Conservation (phyloP, 2,329 filamentous ascomycete genomes). For the Stachybotrys echinatus region DNA sequence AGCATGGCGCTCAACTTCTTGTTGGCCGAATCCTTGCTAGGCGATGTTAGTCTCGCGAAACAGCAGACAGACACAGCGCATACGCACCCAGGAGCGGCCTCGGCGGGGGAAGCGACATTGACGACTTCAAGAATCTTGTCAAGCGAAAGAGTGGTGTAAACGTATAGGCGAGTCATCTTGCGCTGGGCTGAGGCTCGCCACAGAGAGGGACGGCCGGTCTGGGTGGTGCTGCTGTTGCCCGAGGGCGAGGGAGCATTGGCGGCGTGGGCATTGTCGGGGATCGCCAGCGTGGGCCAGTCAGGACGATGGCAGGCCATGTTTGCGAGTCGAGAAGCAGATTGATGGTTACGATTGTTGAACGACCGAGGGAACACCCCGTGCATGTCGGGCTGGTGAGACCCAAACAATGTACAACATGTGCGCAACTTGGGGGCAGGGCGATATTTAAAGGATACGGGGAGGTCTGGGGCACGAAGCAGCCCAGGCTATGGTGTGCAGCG, state of each 20-base stretch:
- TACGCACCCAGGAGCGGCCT: slow-evolving; percentile 18
- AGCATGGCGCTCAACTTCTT: slow-evolving; percentile 52
- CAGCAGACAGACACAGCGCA: neutral
- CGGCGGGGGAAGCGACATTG: slow-evolving; percentile 31
- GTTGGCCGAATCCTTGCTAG: slow-evolving; percentile 51
- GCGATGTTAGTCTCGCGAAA: slow-evolving; percentile 3
- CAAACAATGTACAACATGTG: neutral
- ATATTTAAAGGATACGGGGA: neutral
- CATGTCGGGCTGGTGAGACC: neutral
- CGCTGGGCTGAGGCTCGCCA: slow-evolving; percentile 50
- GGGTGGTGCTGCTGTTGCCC: slow-evolving; percentile 20
- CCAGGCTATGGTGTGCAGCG: neutral
- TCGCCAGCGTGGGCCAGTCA: slow-evolving; percentile 6
- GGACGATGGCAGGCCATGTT: slow-evolving; percentile 4
- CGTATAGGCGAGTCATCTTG: slow-evolving; percentile 49
- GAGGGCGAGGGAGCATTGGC: slow-evolving; percentile 20
- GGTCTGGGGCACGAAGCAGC: neutral
- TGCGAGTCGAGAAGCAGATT: neutral
- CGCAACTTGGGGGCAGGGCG: neutral
- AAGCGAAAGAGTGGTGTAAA: slow-evolving; percentile 49
- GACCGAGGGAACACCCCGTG: neutral
- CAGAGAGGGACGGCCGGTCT: slow-evolving; percentile 47
- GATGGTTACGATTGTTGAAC: neutral
- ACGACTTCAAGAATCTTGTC: slow-evolving; percentile 44
- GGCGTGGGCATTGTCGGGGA: slow-evolving; percentile 3